Base-by-base conservation (phyloP, 2,329 filamentous ascomycete genomes). In the Talaromyces sp. region DNA sequence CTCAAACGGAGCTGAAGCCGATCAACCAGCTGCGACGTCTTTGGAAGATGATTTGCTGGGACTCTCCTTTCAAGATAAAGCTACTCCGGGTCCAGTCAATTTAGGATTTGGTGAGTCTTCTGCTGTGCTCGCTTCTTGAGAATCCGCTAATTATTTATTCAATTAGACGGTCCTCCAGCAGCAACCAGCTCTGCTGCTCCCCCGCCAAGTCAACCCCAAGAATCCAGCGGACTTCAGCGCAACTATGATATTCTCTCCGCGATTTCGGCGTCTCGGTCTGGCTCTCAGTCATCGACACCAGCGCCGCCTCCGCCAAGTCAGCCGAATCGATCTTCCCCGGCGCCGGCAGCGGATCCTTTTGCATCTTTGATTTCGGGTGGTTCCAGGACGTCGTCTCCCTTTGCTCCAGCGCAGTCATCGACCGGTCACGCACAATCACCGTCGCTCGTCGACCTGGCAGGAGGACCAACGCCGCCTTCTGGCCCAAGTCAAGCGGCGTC, bases 31-130 rank as follows among this genome's bases (percentile, higher is more conserved):
- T 61, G 78, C 85, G 0, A 87, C 85, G 59, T 88, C 90, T 14
- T 76, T 98, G 27, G 93, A 97, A 71, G 93, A 96, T 73, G 95
- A 99, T 72, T 81, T 99, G 7, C 82, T 99, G 4, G 95, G 95
- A 0, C 79, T 99, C 51, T 96, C 92, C 47, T 85, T 99, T 70
- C 87, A 87, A 56, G 88, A 90, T 62, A 82, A 83, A 56, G 83
- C 78, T 61, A 86, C 90, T 70, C 86, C 87, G 5, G 93, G 94
- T 54, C 89, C 89, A 57, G 96, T 98, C 66, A 88, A 92, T 4
- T 82, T 98, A 18, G 93, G 92, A 5, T 88, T 90, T 69, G 61
- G 61, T 63, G 61, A 53, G 61, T 28, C 3, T 23, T n/a, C 8
- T 12, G 6, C 14, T 9, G 27, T 36, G 14, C 7, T 18, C 36